Conservation (phyloP, 345 rosid genomes). For the Rhodamnia rubescens region DNA sequence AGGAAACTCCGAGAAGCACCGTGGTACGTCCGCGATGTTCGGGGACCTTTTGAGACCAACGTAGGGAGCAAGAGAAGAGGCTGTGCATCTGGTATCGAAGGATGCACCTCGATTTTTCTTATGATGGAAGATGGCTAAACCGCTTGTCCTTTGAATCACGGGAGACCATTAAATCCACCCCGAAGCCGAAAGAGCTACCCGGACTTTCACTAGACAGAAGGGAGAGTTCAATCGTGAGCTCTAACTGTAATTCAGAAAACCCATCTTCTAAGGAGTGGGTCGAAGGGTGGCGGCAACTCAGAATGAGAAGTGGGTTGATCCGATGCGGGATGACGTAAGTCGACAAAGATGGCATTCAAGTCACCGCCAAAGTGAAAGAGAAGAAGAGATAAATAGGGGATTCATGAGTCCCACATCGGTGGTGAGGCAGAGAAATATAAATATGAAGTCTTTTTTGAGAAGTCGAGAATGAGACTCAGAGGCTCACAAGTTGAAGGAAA, state of each 20-base stretch:
- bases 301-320: conserved; percentile 2
- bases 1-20: conserved; percentile 60
- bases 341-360: too few relatives aligned
- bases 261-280: neutral
- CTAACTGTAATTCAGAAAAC: conserved; percentile 17
- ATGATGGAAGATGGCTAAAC: conserved; percentile 39
- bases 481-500: too few relatives aligned
- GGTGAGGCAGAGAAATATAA: too few relatives aligned
- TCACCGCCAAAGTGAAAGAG: too few relatives aligned
- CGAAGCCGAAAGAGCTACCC: conserved; percentile 60
- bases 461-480: too few relatives aligned
- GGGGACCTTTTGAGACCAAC: conserved; percentile 24
- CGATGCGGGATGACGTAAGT: too few relatives aligned
- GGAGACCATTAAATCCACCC: conserved; percentile 47
- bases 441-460: too few relatives aligned
- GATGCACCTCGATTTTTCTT: conserved; percentile 57
- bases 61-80: conserved; percentile 18
- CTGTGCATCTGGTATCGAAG: conserved; percentile 18
- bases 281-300: conserved; percentile 12
- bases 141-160: conserved; percentile 58
- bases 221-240: conserved; percentile 32
- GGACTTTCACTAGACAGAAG: conserved; percentile 69
- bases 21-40: conserved; percentile 31
- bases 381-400: too few relatives aligned
- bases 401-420: too few relatives aligned